Base-by-base conservation (phyloP, 2,329 filamentous ascomycete genomes). In the Pseudogymnoascus sp. region DNA sequence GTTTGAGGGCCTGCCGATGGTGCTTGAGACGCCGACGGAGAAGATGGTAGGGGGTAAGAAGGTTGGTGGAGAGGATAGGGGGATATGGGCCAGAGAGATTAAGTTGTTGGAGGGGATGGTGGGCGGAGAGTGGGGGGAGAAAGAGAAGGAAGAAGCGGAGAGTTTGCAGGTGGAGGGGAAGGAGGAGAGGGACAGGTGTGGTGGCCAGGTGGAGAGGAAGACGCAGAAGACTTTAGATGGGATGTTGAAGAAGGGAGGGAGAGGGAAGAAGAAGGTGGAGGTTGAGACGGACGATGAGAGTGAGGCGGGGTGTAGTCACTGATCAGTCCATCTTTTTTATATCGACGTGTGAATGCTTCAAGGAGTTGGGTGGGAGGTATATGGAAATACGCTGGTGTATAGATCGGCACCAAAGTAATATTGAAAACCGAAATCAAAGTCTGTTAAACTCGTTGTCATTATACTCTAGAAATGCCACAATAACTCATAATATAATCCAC, bases 1-100 rank as follows among this genome's bases (percentile, higher is more conserved):
- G 1, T 88, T 97, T 63, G 83, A 88, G 67, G 84, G 84, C 26
- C 75, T 97, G 69, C 94, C 94, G 3, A 91, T 99, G 84, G 86
- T 99, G 1, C 82, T 99, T 6, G 94, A 99, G 78, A 99, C 94
- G n/a, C 94, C 94, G 5, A 93, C 94, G 65, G 90, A 95, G 64
- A 83, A 84, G 50, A 85, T 83, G 15, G 76, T 79, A 57, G 79
- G 86, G 65, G 88, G 87, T 44, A 87, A 87, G 73, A 79, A 80
- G 29, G 74, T 86, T 37, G 40, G 40, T 2, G 40, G 40, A 11
- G 89, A 96, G 70, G 91, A 97, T 73, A 90, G 87, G 73, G 79
- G 83, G 60, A 81, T 97, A 13, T 97, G 93, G 92, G 92, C 92
- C 0, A 81, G 86, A 50, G 94, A 99, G 77, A 97, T 99, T 75